Base-by-base conservation (phyloP, 2,329 filamentous ascomycete species). In the Fusarium coffeatum region DNA sequence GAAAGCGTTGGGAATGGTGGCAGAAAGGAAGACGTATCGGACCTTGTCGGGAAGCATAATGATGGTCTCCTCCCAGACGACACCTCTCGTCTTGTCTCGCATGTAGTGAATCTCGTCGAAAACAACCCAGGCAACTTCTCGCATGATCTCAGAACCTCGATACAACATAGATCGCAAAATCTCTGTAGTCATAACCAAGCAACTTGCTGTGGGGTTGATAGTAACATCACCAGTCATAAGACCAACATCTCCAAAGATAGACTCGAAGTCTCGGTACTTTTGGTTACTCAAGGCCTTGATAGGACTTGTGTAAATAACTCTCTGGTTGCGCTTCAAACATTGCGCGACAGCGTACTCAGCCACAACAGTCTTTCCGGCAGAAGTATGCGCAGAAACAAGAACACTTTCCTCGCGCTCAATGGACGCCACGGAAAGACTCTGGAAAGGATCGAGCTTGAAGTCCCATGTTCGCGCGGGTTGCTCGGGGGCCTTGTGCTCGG, bases 31-130 rank as follows among this genome's bases (percentile, higher is more conserved):
- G 59, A 99, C 97, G 77, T 98, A 99, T 83, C 94, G 92, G 72
- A 99, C 97, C 86, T 99, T 98, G 84, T 99, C 96, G 6, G 96
- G 96, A 30, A 99, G 86, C 72, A 99, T 87, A 76, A 99, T 99
- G 78, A 99, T 98, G 41, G 96, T 98, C 84, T 99, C 96, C 80
- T 99, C 96, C 96, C 96, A 99, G 4, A 99, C 96, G 1, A 99
- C 96, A 84, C 96, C 96, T 81, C 96, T 88, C 53, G 89, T 88
- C 81, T 97, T 97, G 81, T 99, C 96, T 76, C 96, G 90, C 89
- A 99, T 91, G 82, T 99, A 99, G 81, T 99, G 96, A 68, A 99
- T 97, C 81, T 99, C 96, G 81, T 99, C 96, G 75, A 99, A 99
- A 4, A 99, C 86, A 3, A 99, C 97, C 96, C 96, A 99, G 16